Evolutionary conservation across 2,329 filamentous ascomycete genomes (phyloP), one percentile per base, ranked within the genome.

Genomic region (Stachybotrys chartarum): DNA sequence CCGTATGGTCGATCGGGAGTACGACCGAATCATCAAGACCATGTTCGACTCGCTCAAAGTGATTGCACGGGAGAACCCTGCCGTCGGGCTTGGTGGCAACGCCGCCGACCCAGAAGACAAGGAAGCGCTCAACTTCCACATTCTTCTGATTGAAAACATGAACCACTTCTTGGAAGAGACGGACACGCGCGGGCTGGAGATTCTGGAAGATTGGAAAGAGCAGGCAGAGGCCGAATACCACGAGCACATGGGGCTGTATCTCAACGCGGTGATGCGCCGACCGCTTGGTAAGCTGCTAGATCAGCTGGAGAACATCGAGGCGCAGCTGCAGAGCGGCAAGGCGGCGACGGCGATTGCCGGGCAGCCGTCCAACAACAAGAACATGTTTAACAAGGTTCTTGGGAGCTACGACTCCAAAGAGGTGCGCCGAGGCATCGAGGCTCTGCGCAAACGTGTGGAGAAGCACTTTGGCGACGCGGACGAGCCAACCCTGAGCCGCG

Each of bases 11-110:
- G 91, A 97, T 66, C 84, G 88, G 58, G 91, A 92, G 56, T 99
- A 99, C 69, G 82, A 87, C 58, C 88, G 89, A 59, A 87, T 97
- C 64, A 88, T 96, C 68, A 92, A 90, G 67, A 87, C 90, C 51
- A 99, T 97, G 92, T 97, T 96, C 73, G 93, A 97, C 72, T 94
- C 90, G 52, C 83, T 99, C 59, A 95, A 94, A 71, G 91, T 96
- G 59, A 97, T 97, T 70, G 93, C 94, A 44, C 77, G 84, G 57
- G 84, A 87, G 77, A 90, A 79, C 67, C 84, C 75, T 31, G 77
- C 72, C 56, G 79, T 73, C 30, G 71, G 75, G 12, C 71, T 77
- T 30, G 71, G 68, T 6, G 71, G 63, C 55, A 73, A 73, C 48
- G 70, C 75, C 12, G 75, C 76, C 12, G 81, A 84, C 61, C 80